phyloP scores from a whole-genome alignment of 1,284 basidiomycete species.

The Pterula multifida region DNA sequence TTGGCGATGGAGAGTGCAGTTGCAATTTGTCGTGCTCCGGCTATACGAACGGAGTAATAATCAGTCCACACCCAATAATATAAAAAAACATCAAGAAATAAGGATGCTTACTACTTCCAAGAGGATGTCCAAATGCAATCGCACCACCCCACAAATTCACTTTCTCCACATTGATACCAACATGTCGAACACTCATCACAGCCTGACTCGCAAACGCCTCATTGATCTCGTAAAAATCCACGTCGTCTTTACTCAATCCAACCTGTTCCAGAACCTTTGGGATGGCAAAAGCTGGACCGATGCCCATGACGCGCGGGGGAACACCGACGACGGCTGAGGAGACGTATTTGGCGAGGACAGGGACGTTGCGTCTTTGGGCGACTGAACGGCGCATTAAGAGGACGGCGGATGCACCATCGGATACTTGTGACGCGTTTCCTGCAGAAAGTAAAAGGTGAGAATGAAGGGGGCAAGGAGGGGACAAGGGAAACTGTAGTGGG shows the following conservation, averaged over 20 bases:
- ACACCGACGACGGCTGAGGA: slow-evolving; percentile 72
- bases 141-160: slow-evolving; percentile 86
- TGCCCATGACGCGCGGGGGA: slow-evolving; percentile 81
- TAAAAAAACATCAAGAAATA: slow-evolving; percentile 2
- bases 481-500: slow-evolving; percentile 5
- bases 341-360: slow-evolving; percentile 90
- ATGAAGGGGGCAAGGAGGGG: background rate
- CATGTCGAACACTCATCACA: slow-evolving; percentile 65
- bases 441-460: background rate
- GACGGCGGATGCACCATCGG: slow-evolving; percentile 96
- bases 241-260: slow-evolving; percentile 44
- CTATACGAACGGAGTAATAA: slow-evolving; percentile 21
- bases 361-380: slow-evolving; percentile 82
- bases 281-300: slow-evolving; percentile 88
- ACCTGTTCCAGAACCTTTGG: slow-evolving; percentile 55
- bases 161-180: slow-evolving; percentile 69
- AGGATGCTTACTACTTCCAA: slow-evolving; percentile 58
- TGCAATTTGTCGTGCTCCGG: slow-evolving; percentile 82
- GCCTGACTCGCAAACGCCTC: slow-evolving; percentile 90
- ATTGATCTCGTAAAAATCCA: slow-evolving; percentile 84
- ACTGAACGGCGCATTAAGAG: slow-evolving; percentile 78
- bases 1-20: slow-evolving; percentile 78
- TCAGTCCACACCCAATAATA: slow-evolving; percentile 1
- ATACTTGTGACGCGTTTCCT: slow-evolving; percentile 89
- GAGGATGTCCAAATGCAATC: slow-evolving; percentile 80